A percentile compares a stretch with the other conserved stretches of the same genome.
Conservation (phyloP, 2,329 filamentous ascomycete species). For the Aureobasidium leucospermi region DNA sequence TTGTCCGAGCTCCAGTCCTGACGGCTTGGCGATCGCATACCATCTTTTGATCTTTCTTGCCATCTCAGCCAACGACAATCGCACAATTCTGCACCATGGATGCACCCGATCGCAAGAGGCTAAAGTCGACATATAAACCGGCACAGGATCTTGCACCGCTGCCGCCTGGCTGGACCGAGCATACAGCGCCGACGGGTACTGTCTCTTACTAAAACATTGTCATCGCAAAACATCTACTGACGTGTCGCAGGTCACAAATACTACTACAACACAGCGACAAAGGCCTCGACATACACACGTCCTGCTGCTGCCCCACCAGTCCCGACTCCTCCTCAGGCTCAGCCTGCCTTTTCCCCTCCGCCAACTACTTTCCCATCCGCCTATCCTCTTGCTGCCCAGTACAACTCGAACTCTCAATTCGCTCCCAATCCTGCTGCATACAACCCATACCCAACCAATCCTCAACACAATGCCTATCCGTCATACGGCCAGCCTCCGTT, state of each 20-base stretch:
- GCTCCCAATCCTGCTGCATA: not conserved
- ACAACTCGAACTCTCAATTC: not conserved
- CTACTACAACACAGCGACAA: conserved; percentile 76
- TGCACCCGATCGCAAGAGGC: conserved; percentile 42
- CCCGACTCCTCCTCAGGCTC: conserved; percentile 16
- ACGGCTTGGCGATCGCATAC: not conserved
- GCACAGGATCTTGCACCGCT: conserved; percentile 49
- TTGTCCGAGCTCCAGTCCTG: not conserved
- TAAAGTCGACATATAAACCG: conserved; percentile 70
- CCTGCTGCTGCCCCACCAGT: conserved; percentile 38
- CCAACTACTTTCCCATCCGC: not conserved
- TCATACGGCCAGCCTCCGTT: not conserved
- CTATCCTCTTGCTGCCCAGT: not conserved
- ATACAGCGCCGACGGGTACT: conserved; percentile 68
- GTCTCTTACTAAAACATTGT: not conserved
- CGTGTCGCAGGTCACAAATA: conserved; percentile 54
- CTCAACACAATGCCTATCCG: not conserved
- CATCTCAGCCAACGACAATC: not conserved
- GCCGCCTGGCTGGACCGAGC: conserved; percentile 82
- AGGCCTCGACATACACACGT: conserved; percentile 79
- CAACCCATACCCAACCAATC: not conserved
- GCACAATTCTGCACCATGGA: conserved; percentile 3
- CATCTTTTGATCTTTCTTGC: not conserved
- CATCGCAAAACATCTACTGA: not conserved
- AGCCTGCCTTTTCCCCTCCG: conserved; percentile 3